Base-by-base conservation (phyloP, 106 monocot genomes). In the Agapanthus africanus region DNA sequence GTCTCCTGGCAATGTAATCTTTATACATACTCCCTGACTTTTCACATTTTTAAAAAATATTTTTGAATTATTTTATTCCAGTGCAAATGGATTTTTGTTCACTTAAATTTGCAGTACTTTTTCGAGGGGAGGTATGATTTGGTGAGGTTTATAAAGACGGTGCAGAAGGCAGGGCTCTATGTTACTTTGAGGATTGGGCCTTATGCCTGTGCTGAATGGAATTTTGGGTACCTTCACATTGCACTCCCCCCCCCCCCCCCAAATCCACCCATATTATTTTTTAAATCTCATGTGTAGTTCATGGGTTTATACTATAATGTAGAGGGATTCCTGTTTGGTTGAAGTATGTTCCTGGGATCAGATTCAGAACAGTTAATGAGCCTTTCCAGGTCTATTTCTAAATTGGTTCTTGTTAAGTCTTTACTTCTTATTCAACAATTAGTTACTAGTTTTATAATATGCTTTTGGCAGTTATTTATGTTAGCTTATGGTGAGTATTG, bases 261-360 rank as follows among this genome's bases (percentile, higher is more conserved):
- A n/a, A n/a, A n/a, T n/a, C n/a, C n/a, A n/a, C n/a, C n/a, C n/a
- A n/a, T n/a, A n/a, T n/a, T n/a, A n/a, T n/a, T n/a, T n/a, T n/a
- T n/a, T n/a, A n/a, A n/a, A n/a, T n/a, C n/a, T n/a, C n/a, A n/a
- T n/a, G n/a, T n/a, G n/a, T n/a, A n/a, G n/a, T n/a, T n/a, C n/a
- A n/a, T n/a, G n/a, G n/a, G n/a, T n/a, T n/a, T n/a, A n/a, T n/a
- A 11, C 39, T 28, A 71, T 76, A 26, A 11, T 61, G 50, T 46
- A 95, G 95, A 34, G 95, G 95, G 25, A 83, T 95, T 66, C 95
- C 95, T 72, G 91, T 95, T 66, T 95, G 95, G 95, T 80, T 95
- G 69, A 95, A 95, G 76, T 95, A 95, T 82, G 91, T 95, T 64
- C 91, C 95, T 60, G 95, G 95, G 30, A 86, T 95, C 75, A 95